These are phyloP conservation scores for Metschnikowia shivogae DNA, from an alignment of 805 yeast genomes.

Conservation along the genomic window DNA sequence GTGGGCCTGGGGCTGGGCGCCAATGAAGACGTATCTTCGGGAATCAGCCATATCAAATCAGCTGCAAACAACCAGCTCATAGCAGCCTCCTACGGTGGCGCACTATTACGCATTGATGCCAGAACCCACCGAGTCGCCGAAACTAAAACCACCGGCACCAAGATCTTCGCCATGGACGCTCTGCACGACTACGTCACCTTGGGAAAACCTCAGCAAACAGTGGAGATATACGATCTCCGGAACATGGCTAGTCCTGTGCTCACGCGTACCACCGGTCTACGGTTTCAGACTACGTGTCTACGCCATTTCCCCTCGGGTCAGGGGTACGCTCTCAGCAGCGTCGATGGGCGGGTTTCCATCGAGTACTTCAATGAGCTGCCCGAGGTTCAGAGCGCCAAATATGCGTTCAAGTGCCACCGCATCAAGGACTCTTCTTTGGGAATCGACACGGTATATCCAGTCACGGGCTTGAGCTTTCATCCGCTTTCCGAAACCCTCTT, in stretches of 20 bases:
- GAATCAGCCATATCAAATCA: conserved; percentile 17
- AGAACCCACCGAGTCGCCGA: conserved; percentile 9
- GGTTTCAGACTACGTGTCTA: conserved; percentile 58
- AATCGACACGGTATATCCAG: conserved; percentile 45
- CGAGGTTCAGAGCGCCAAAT: conserved; percentile 39
- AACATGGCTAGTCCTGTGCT: conserved; percentile 43
- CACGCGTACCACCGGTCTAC: conserved; percentile 59
- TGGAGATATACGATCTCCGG: conserved; percentile 57
- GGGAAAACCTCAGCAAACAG: conserved; percentile 49
- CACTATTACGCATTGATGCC: conserved; percentile 11
- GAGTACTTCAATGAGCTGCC: conserved; percentile 57
- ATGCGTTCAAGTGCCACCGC: conserved; percentile 83
- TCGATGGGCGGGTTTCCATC: conserved; percentile 80
- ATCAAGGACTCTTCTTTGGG: conserved; percentile 31
- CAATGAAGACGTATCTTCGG: conserved; percentile 7
- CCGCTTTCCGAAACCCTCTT: conserved; percentile 36
- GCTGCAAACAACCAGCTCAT: conserved; percentile 11
- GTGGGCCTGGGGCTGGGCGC: neutral
- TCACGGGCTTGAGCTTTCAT: conserved; percentile 45
- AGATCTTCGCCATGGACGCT: conserved; percentile 62
- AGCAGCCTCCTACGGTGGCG: conserved; percentile 17
- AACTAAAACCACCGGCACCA: conserved; percentile 33
- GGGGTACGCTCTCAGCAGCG: conserved; percentile 65
- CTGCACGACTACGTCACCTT: conserved; percentile 44
- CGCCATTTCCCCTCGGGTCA: conserved; percentile 47